These are phyloP conservation scores for Cenococcum geophilum DNA, from an alignment of 495 filamentous ascomycete genomes.

Conservation along the genomic window DNA sequence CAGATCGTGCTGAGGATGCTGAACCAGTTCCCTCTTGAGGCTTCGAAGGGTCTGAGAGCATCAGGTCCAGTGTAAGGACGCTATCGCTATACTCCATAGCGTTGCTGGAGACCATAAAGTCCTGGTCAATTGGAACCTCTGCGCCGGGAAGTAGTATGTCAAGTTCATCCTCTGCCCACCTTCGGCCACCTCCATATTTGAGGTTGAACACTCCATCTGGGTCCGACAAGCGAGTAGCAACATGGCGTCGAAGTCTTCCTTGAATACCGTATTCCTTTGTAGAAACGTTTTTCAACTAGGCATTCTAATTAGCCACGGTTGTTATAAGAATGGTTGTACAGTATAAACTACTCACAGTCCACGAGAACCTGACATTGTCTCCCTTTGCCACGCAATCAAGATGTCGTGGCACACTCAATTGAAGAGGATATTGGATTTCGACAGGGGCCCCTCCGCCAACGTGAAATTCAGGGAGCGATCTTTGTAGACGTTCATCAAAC, in stretches of 20 bases:
- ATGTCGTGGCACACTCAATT: constrained; percentile 10
- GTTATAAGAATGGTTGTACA: not conserved
- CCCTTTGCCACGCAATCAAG: constrained; percentile 23
- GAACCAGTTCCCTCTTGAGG: not conserved
- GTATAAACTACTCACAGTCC: constrained; percentile 7
- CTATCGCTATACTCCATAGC: constrained; percentile 21
- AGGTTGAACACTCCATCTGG: constrained; percentile 16
- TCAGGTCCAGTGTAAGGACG: constrained; percentile 18
- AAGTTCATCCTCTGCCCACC: constrained; percentile 12
- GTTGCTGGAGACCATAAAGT: constrained; percentile 12
- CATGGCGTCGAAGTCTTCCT: constrained; percentile 2
- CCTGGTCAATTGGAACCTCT: constrained; percentile 18
- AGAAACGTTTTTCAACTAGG: constrained; percentile 18
- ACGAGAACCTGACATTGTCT: constrained; percentile 17
- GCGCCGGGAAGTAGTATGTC: constrained; percentile 11
- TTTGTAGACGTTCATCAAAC: constrained; percentile 13
- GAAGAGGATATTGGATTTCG: constrained; percentile 17
- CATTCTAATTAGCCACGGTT: not conserved
- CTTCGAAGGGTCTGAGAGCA: constrained; percentile 15
- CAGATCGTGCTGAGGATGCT: constrained; percentile 7
- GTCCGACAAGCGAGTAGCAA: constrained; percentile 11
- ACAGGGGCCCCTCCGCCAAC: constrained; percentile 2
- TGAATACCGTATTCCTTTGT: constrained; percentile 19
- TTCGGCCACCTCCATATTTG: constrained; percentile 7
- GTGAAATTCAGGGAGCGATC: constrained; percentile 12